Base-by-base conservation (phyloP, 1,284 basidiomycete species). In the Crucibulum parvulum region DNA sequence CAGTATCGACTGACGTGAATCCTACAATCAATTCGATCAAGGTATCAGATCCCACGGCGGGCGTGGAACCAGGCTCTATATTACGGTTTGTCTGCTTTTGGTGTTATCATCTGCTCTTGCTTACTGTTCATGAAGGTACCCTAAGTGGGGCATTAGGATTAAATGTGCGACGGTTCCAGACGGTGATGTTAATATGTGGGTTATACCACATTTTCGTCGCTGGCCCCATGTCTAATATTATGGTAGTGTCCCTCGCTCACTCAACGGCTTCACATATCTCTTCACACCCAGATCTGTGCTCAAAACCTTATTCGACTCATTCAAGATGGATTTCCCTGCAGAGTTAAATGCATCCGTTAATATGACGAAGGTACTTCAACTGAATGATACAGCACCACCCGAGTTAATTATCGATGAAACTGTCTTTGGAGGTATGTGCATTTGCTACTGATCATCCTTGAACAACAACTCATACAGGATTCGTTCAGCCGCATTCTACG, bases 91-190 rank as follows among this genome's bases (percentile, higher is more conserved):
- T 63, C 9, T 37, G 37, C 46, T 31, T 6, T 53, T 41, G 9
- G 37, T 54, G 34, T 53, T 10, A 54, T 46, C 15, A 50, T 31
- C 3, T 52, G 31, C 48, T 54, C 51, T 55, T 50, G 8, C 55
- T 43, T 16, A 8, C 57, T 48, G 31, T 39, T 18, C 46, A 18
- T 47, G 10, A 41, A 79, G 78, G 57, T 77, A 76, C 65, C 75
- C 78, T 15, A 69, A 74, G 60, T 82, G 81, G 81, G 81, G 80
- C 0, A 72, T 80, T 13, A 69, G 80, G 24, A 77, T 77, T 6
- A 73, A 72, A 37, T 82, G 80, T 62, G 60, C 64, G 31, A 77
- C 73, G 52, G 57, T 80, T 9, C 69, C 78, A 2, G 51, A 59
- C 13, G 63, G 59, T 31, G 24, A 24, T 24, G 24, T 24, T 24